Percentiles rank a stretch among this genome's conserved stretches.
Evolutionary conservation across 2,329 filamentous ascomycete genomes (phyloP).

Genomic region (Bimuria novae-zelandiae): DNA sequence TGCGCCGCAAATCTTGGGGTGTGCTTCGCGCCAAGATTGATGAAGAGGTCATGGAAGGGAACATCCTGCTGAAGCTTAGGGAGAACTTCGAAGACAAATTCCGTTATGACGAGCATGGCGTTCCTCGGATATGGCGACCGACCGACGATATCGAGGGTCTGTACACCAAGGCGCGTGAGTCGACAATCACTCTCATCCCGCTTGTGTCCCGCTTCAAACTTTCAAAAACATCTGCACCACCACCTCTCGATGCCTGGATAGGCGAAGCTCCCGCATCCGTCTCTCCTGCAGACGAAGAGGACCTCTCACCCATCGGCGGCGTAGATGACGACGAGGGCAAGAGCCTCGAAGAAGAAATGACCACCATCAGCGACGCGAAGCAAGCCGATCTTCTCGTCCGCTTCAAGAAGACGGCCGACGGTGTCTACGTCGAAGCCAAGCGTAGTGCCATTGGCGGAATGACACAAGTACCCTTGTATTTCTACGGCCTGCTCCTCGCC

Average conservation of each 20-base stretch:
- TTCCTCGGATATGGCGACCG: conserved; percentile 94
- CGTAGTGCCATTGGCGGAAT: conserved; percentile 94
- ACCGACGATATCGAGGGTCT: conserved; percentile 96
- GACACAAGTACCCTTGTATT: conserved; percentile 91
- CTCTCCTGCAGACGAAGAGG: conserved; percentile 85
- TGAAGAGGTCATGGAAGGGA: conserved; percentile 97
- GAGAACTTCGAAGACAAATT: conserved; percentile 99
- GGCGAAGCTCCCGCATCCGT: conserved; percentile 75
- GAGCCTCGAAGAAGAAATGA: conserved; percentile 95
- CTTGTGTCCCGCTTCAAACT: conserved; percentile 85
- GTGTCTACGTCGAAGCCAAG: conserved; percentile 97
- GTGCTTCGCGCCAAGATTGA: conserved; percentile 89
- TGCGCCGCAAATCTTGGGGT: conserved; percentile 93
- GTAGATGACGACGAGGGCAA: conserved; percentile 94
- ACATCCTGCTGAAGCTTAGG: conserved; percentile 89
- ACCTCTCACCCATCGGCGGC: conserved; percentile 84
- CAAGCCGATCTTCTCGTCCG: conserved; percentile 87
- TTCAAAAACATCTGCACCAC: conserved; percentile 71
- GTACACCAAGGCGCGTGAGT: conserved; percentile 90
- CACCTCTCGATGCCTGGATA: conserved; percentile 84
- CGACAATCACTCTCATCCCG: conserved; percentile 87
- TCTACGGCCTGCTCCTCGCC: conserved; percentile 85
- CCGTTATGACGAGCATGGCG: conserved; percentile 92
- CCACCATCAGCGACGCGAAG: conserved; percentile 86
- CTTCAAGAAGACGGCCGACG: conserved; percentile 98